Percentiles rank a stretch among this genome's conserved stretches.
Conservation (phyloP, 345 rosid species). For the Adansonia digitata region DNA sequence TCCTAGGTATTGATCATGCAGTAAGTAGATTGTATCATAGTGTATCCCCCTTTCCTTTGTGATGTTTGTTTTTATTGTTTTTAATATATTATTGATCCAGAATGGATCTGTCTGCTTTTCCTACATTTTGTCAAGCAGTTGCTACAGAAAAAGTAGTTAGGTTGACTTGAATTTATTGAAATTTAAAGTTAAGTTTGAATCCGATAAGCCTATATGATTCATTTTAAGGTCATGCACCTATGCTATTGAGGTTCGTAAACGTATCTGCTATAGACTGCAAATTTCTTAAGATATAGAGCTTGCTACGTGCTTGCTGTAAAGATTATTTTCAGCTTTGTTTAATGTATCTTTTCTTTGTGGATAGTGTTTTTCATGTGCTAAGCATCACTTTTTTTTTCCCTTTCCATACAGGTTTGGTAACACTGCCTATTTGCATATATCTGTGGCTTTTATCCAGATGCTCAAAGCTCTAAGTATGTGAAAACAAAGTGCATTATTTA, state of each 20-base stretch:
- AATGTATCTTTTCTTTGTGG: background rate
- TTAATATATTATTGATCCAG: background rate
- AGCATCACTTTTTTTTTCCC: constrained; percentile 8
- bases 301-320: background rate
- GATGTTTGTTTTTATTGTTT: background rate
- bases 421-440: constrained; percentile 86
- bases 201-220: background rate
- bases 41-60: background rate
- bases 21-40: background rate
- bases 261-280: constrained; percentile 1
- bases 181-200: background rate
- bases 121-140: background rate
- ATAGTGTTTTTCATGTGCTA: background rate
- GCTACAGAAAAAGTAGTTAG: background rate
- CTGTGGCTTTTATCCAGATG: constrained; percentile 99
- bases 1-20: background rate
- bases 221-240: constrained; percentile 3
- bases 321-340: background rate
- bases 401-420: constrained; percentile 75
- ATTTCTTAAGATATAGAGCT: background rate
- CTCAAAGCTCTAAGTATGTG: constrained; percentile 92
- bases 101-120: background rate
- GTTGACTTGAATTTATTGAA: background rate
- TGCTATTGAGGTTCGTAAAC: background rate
- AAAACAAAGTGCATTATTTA: constrained; percentile 11